Evolutionary conservation across 257 asterid species (phyloP), one percentile per base, ranked within the genome.

Genomic region (Penstemon davidsonii): DNA sequence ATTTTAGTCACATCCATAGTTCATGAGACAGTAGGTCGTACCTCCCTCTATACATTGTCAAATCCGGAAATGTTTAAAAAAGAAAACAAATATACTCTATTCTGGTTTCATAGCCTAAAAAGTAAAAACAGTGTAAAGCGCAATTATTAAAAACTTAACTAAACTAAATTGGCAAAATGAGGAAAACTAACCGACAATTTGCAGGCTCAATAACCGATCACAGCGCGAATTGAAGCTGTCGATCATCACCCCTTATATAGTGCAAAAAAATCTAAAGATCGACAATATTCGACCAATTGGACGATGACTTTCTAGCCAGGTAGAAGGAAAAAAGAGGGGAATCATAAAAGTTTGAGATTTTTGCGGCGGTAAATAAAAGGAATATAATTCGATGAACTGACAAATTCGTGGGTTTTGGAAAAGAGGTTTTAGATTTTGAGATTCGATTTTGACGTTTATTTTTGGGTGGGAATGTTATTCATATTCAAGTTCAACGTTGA

Each of bases 161-260:
- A 60, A 60, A 69, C 11, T 1, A 25, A 64, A 8, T 9, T 25
- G 43, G 9, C 68, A 4, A 70, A 44, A 49, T 1, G 57, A 63
- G 33, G 64, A 56, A 57, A 52, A 75, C 77, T 52, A 67, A 75
- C 79, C 59, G 9, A 50, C 44, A 74, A 51, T 54, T 42, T 5
- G 66, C 74, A 49, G 72, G 67, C 60, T 64, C 60, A 67, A 53
- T 12, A 62, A 67, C 7, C 46, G 74, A 75, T 58, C 62, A 73
- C 79, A 70, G 76, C 81, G 50, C 69, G 60, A 52, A 49, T 44
- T 36, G 6, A 69, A 62, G 15, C 40, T 36, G 43, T 38, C 62
- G 73, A 61, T 57, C 41, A 69, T 63, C 74, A 13, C 62, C 60
- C n/a, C 36, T 65, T 74, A 76, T 70, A 68, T 65, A 73, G 77